A percentile compares a stretch with the other conserved stretches of the same genome.
phyloP scores from a whole-genome alignment of 257 asterid genomes.

The Solanum dulcamara region DNA sequence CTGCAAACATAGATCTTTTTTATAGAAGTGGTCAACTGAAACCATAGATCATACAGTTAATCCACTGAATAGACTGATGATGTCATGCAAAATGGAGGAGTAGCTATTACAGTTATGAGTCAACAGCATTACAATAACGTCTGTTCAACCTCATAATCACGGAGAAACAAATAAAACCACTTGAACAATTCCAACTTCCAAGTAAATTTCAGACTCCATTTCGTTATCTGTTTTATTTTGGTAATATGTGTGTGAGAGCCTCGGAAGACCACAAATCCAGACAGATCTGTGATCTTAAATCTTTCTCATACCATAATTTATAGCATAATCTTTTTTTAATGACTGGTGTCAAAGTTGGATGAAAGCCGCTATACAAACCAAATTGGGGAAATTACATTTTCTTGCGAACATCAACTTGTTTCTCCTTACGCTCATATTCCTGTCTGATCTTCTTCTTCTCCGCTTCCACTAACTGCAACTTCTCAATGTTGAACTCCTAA shows the following conservation, averaged over 20 bases:
- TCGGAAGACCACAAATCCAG: background rate
- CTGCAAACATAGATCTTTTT: background rate
- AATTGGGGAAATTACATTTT: slow-evolving; percentile 46
- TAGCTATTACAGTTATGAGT: background rate
- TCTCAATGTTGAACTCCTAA: slow-evolving; percentile 97
- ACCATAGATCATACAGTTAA: background rate
- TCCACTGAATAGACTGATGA: background rate
- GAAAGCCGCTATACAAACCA: background rate
- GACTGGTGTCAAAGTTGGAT: background rate
- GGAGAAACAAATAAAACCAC: background rate
- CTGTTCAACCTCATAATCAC: background rate
- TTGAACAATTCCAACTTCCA: background rate
- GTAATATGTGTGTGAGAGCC: background rate
- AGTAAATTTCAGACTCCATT: background rate
- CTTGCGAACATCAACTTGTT: slow-evolving; percentile 82
- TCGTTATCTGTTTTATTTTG: background rate
- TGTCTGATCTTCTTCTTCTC: slow-evolving; percentile 97
- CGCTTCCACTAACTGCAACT: slow-evolving; percentile 91
- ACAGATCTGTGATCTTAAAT: background rate
- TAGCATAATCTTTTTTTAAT: background rate
- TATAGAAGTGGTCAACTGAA: background rate
- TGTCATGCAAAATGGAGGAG: background rate
- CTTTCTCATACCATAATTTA: background rate
- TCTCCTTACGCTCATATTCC: slow-evolving; percentile 91
- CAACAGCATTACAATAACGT: background rate